phyloP scores from a whole-genome alignment of 2,329 filamentous ascomycete species.

The Hypoxylon sp. region DNA sequence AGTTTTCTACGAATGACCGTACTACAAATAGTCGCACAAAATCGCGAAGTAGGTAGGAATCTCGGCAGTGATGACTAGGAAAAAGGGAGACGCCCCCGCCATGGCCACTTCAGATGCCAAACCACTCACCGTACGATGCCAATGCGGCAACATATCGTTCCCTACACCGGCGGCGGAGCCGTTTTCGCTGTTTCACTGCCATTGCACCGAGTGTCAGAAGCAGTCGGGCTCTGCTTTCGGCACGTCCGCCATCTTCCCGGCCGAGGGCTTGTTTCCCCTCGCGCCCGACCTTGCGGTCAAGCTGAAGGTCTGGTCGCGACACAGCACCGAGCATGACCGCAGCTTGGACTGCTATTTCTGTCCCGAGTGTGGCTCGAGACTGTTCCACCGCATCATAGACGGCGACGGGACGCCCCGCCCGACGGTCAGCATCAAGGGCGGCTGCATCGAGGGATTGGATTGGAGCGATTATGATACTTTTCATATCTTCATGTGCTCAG shows the following conservation, averaged over 20 bases:
- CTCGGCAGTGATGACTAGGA: not conserved
- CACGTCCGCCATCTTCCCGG: constrained; percentile 59
- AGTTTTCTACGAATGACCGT: not conserved
- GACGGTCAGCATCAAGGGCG: constrained; percentile 61
- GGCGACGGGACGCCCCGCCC: constrained; percentile 54
- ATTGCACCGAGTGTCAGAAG: constrained; percentile 61
- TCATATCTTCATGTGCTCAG: constrained; percentile 61
- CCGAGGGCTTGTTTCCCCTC: constrained; percentile 57
- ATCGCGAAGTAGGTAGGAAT: not conserved
- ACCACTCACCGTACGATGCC: constrained; percentile 53
- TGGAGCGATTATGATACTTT: constrained; percentile 55
- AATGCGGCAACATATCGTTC: constrained; percentile 57
- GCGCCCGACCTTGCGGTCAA: constrained; percentile 50
- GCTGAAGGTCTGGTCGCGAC: constrained; percentile 55
- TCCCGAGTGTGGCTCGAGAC: constrained; percentile 57
- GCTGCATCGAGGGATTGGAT: constrained; percentile 57
- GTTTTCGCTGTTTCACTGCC: constrained; percentile 58
- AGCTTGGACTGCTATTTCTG: constrained; percentile 58
- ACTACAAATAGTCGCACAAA: not conserved
- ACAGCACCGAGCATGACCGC: constrained; percentile 55
- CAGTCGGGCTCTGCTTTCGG: constrained; percentile 62
- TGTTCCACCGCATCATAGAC: constrained; percentile 59
- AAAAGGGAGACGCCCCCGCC: not conserved
- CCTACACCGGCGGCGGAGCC: constrained; percentile 53
- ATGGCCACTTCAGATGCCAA: constrained; percentile 28